phyloP scores from a whole-genome alignment of 257 asterid genomes.

The Solanum clarkiae region DNA sequence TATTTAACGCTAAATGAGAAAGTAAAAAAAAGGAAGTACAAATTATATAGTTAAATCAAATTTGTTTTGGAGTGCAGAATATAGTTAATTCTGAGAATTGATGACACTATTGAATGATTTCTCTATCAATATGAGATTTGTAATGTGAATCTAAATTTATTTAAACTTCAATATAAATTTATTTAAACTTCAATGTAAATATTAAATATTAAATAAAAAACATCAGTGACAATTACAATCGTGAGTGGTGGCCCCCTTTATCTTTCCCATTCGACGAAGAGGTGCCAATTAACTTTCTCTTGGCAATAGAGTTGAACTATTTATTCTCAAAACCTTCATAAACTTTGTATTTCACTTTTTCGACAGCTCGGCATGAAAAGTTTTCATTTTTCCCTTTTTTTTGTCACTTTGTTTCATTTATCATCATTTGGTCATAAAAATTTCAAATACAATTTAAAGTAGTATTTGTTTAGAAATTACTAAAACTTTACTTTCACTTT shows the following conservation, averaged over 20 bases:
- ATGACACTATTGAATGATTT: neutral
- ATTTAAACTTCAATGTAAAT: neutral
- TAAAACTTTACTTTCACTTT: too few relatives aligned
- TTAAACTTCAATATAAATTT: neutral
- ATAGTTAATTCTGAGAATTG: neutral
- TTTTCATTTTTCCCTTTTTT: too few relatives aligned
- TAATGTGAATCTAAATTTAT: fast-evolving
- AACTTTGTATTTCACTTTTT: neutral
- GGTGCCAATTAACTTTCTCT: neutral
- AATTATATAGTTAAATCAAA: neutral
- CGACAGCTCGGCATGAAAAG: too few relatives aligned
- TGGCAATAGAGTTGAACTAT: neutral
- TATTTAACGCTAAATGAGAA: neutral
- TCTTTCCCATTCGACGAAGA: too few relatives aligned
- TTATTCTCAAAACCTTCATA: neutral
- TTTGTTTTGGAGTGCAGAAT: neutral
- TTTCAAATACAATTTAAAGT: too few relatives aligned
- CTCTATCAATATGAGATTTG: neutral
- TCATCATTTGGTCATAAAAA: too few relatives aligned
- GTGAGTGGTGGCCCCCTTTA: constrained; percentile 55
- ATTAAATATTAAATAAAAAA: neutral
- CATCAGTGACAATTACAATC: neutral
- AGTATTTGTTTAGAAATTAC: too few relatives aligned
- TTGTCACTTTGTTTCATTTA: too few relatives aligned
- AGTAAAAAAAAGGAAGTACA: neutral